These are phyloP conservation scores for Erythrophleum ivorense DNA, from an alignment of 331 rosid genomes.

Conservation along the genomic window DNA sequence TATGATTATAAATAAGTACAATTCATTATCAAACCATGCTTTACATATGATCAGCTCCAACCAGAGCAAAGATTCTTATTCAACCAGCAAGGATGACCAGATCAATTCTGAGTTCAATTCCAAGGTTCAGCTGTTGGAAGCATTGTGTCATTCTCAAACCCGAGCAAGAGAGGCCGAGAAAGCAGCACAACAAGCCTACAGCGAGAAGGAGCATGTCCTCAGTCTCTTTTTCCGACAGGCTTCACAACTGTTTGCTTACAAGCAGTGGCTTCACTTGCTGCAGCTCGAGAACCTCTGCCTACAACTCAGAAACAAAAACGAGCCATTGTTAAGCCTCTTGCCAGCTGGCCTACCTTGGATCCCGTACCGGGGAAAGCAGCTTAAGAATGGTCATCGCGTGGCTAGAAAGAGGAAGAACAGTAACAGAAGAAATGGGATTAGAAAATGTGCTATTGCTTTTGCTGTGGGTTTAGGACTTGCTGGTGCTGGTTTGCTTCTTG, in stretches of 20 bases:
- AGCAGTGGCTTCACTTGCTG: conserved; percentile 79
- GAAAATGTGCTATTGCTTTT: conserved; percentile 58
- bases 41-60: conserved; percentile 37
- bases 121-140: conserved; percentile 79
- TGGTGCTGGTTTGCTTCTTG: conserved; percentile 74
- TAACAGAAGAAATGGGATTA: conserved; percentile 45
- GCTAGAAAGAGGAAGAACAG: conserved; percentile 44
- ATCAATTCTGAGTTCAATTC: conserved; percentile 41
- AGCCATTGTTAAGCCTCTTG: conserved; percentile 52
- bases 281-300: conserved; percentile 82
- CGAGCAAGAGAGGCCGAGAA: conserved; percentile 93
- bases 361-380: conserved; percentile 43
- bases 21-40: conserved; percentile 27
- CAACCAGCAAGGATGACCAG: conserved; percentile 40
- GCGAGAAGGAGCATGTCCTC: conserved; percentile 82
- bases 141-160: conserved; percentile 87
- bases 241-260: conserved; percentile 81
- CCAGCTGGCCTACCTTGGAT: conserved; percentile 46
- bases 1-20: conserved; percentile 23
- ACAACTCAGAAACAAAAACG: conserved; percentile 64
- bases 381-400: conserved; percentile 45
- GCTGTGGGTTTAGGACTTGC: conserved; percentile 79
- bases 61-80: conserved; percentile 49
- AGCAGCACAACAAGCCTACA: conserved; percentile 77
- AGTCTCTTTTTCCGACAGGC: conserved; percentile 83